These are phyloP conservation scores for Talaromyces sp. DNA, from an alignment of 2,329 filamentous ascomycete genomes.

Conservation along the genomic window DNA sequence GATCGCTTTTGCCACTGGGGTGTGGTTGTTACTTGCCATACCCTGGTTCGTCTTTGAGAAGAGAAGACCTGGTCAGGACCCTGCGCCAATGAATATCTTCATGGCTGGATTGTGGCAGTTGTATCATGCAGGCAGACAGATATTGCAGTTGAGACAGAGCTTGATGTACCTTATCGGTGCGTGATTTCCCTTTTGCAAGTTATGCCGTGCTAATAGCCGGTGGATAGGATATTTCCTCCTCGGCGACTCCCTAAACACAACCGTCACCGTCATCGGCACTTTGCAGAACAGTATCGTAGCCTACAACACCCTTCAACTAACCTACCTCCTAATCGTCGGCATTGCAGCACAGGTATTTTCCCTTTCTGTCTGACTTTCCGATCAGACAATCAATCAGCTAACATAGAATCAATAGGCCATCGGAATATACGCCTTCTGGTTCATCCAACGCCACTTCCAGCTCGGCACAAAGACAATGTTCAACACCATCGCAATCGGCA, in stretches of 20 bases:
- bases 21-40: constrained; percentile 59
- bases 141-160: constrained; percentile 62
- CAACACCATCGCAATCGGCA: constrained; percentile 57
- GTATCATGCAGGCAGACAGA: constrained; percentile 52
- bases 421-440: constrained; percentile 60
- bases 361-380: no score
- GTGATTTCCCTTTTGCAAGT: constrained; percentile 7
- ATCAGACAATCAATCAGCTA: no score
- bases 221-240: constrained; percentile 57
- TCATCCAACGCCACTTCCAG: constrained; percentile 54
- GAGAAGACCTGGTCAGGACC: constrained; percentile 54
- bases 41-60: constrained; percentile 66
- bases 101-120: constrained; percentile 60
- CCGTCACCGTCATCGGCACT: constrained; percentile 62
- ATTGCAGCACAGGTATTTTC: constrained; percentile 54
- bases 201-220: no score
- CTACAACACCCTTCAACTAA: constrained; percentile 61
- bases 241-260: constrained; percentile 66
- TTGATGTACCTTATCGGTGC: constrained; percentile 59
- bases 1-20: constrained; percentile 59
- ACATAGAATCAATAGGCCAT: constrained; percentile 28
- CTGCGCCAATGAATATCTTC: constrained; percentile 44
- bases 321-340: constrained; percentile 62
- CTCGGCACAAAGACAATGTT: constrained; percentile 65
- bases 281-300: constrained; percentile 61